These are phyloP conservation scores for Chytriomyces sp. DNA, from an alignment of 192 early-diverging fungal species.

Conservation along the genomic window DNA sequence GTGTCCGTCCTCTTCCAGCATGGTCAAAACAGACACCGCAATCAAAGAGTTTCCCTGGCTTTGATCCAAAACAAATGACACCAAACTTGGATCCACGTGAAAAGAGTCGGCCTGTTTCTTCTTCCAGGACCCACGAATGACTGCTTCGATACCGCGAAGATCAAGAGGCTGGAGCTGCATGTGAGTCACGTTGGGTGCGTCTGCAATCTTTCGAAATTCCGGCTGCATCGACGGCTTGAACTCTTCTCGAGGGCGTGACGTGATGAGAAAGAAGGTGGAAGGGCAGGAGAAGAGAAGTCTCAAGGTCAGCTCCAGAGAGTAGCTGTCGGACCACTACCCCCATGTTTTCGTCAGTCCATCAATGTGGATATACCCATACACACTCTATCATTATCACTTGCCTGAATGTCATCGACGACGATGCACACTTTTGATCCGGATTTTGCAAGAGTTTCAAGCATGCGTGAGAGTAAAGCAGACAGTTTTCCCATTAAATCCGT, in stretches of 20 bases:
- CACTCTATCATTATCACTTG: too few species aligned
- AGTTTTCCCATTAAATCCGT: not conserved
- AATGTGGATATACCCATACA: too few species aligned
- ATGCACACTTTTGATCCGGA: not conserved
- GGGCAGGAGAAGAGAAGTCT: not conserved
- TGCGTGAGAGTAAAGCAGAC: not conserved
- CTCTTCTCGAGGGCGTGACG: not conserved
- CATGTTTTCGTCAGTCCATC: too few species aligned
- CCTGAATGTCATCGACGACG: not conserved
- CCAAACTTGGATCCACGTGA: not conserved
- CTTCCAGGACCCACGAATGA: not conserved
- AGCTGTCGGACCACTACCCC: not conserved
- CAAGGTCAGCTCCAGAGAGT: not conserved
- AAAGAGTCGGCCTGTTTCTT: not conserved
- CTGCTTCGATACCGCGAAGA: not conserved
- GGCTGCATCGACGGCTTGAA: not conserved
- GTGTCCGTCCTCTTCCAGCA: not conserved
- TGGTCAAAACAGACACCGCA: not conserved
- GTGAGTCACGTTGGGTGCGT: not conserved
- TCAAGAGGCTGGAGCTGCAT: not conserved
- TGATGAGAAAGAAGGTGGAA: not conserved
- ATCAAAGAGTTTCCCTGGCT: not conserved
- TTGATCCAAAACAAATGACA: not conserved
- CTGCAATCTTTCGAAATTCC: not conserved
- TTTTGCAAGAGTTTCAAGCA: not conserved